Evolutionary conservation across 2,329 filamentous ascomycete species (phyloP), one percentile per base, ranked within the genome.

Genomic region (Aspergillus fumigatus): DNA sequence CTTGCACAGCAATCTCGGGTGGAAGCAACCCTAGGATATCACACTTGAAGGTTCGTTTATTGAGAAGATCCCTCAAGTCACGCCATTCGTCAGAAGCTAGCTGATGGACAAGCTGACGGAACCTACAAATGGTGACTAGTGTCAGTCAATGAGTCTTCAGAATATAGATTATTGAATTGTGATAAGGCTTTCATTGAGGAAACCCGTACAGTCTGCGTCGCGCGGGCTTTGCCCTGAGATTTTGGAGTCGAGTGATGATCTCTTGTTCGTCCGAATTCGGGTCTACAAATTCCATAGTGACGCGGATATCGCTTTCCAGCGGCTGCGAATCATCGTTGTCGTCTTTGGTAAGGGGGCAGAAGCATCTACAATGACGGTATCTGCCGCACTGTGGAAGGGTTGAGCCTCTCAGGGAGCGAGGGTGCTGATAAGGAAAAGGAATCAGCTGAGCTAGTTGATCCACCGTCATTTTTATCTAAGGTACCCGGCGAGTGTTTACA

Each of bases 1-100:
- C 55, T 27, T 66, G 60, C 9, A 62, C 58, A 3, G 65, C 64
- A n/a, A 75, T 54, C 57, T 76, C 73, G 5, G 67, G 14, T 3
- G 73, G 73, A 25, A 74, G 52, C 1, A 57, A 58, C 14, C 62
- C 65, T 3, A 76, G 40, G n/a, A 75, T 64, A 57, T 76, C 73
- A 35, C 60, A 63, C 23, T 70, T 60, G 26, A 74, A 66, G 14
- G 60, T 62, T 19, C 54, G 55, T n/a, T 52, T 19, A 38, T 65
- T 56, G 5, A 67, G 51, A 38, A 59, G 62, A 19, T 53, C 32
- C 53, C 64, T 61, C 9, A 73, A 55, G 47, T 70, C 64, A 17
- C 70, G 68, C 67, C 70, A 72, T 60, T 75, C 73, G 45, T 67
- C 29, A 3, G 56, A 52, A 14, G 38, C 51, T 26, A 75, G 56